A percentile compares a stretch with the other conserved stretches of the same genome.
Evolutionary conservation across 768 basidiomycete species (phyloP).

Genomic region (Mycena amicta): DNA sequence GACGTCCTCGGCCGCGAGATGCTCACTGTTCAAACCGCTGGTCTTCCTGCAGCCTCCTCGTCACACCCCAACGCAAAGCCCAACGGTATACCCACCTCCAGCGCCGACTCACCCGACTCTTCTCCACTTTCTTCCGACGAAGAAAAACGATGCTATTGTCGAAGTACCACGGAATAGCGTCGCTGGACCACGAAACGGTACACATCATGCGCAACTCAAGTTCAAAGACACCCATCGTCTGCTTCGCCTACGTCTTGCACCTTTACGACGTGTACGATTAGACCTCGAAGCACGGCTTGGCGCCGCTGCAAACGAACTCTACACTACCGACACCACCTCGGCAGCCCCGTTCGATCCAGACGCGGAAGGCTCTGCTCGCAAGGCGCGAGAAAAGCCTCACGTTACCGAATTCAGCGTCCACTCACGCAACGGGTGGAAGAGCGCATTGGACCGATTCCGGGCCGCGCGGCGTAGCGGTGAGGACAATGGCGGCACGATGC

Average conservation of each 20-base stretch:
- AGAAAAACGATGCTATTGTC: background rate
- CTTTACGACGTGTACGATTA: conserved; percentile 57
- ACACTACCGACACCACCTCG: conserved; percentile 40
- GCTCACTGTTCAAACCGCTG: conserved; percentile 33
- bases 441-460: conserved; percentile 59
- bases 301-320: conserved; percentile 55
- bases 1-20: conserved; percentile 61
- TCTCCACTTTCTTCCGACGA: conserved; percentile 27
- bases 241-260: conserved; percentile 59
- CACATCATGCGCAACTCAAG: conserved; percentile 30
- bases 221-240: conserved; percentile 67
- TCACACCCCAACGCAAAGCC: background rate
- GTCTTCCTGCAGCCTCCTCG: conserved; percentile 17
- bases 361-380: conserved; percentile 30
- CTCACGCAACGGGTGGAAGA: conserved; percentile 68
- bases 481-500: conserved; percentile 8
- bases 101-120: conserved; percentile 19
- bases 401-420: conserved; percentile 61
- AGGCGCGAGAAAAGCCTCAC: background rate
- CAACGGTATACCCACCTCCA: conserved; percentile 24
- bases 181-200: conserved; percentile 39
- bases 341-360: conserved; percentile 43
- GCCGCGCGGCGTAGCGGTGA: conserved; percentile 31
- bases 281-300: conserved; percentile 66
- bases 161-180: background rate